Conservation (phyloP, 2,329 filamentous ascomycete species). For the Penicillium sp. region DNA sequence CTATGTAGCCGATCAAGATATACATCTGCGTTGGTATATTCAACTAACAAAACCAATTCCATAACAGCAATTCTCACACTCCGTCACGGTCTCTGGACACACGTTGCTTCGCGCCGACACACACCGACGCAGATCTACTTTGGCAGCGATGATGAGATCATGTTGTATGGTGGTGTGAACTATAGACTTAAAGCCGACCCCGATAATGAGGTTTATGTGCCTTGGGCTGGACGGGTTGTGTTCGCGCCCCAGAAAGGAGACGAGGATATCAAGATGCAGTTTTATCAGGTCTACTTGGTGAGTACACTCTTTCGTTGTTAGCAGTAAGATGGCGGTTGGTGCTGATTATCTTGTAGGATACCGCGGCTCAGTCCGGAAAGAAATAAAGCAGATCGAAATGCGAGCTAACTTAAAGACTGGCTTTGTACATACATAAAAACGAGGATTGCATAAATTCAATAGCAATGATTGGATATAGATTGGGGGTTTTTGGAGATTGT, state of each 20-base stretch:
- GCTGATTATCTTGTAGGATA: slow-evolving; percentile 25
- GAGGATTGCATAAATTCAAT: background rate
- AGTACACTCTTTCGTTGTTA: slow-evolving; percentile 11
- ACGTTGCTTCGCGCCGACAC: slow-evolving; percentile 35
- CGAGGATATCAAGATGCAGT: slow-evolving; percentile 34
- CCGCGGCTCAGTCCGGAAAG: slow-evolving; percentile 34
- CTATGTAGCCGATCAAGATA: background rate
- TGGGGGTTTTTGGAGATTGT: background rate
- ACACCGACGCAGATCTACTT: slow-evolving; percentile 32
- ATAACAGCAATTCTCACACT: slow-evolving; percentile 33
- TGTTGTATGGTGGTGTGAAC: slow-evolving; percentile 38
- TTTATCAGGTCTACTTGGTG: slow-evolving; percentile 43
- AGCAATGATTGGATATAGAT: background rate
- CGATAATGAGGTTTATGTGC: slow-evolving; percentile 34
- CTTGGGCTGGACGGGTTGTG: slow-evolving; percentile 38
- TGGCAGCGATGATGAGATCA: slow-evolving; percentile 33
- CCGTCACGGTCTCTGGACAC: slow-evolving; percentile 37
- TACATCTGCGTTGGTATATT: background rate
- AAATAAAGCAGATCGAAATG: slow-evolving; percentile 20
- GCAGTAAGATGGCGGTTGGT: background rate
- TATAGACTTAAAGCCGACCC: slow-evolving; percentile 34
- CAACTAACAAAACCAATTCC: background rate
- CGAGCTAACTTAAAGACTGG: background rate
- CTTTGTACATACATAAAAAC: background rate
- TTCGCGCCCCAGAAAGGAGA: slow-evolving; percentile 27